Evolutionary conservation across 441 rosid genomes (phyloP).

Genomic region (Jatropha podagrica): DNA sequence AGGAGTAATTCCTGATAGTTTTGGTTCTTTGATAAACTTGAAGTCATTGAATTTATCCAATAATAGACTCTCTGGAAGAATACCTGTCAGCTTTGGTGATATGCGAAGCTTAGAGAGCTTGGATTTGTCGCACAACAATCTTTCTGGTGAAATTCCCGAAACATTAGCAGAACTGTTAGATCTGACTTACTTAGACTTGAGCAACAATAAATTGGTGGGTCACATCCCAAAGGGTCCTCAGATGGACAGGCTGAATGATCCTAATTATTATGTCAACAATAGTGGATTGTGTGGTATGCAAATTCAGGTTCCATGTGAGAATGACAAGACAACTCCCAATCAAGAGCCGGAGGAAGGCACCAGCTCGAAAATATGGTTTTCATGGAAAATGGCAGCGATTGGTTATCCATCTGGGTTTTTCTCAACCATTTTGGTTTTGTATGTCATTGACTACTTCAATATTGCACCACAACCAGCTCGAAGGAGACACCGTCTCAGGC

Average conservation of each 20-base stretch:
- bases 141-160: slow-evolving; percentile 34
- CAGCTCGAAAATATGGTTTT: slow-evolving; percentile 16
- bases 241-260: slow-evolving; percentile 36
- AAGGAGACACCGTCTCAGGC: neutral
- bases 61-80: slow-evolving; percentile 30
- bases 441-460: slow-evolving; percentile 16
- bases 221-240: slow-evolving; percentile 37
- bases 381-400: slow-evolving; percentile 25
- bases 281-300: slow-evolving; percentile 37
- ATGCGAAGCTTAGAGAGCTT: slow-evolving; percentile 31
- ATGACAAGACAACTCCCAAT: neutral
- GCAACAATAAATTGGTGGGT: slow-evolving; percentile 36
- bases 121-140: slow-evolving; percentile 37
- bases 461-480: neutral
- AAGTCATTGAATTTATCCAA: slow-evolving; percentile 38
- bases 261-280: slow-evolving; percentile 32
- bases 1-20: slow-evolving; percentile 36
- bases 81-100: slow-evolving; percentile 34
- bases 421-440: slow-evolving; percentile 16
- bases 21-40: slow-evolving; percentile 31
- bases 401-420: slow-evolving; percentile 32
- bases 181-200: slow-evolving; percentile 26
- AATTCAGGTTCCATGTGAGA: slow-evolving; percentile 32
- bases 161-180: slow-evolving; percentile 25
- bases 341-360: neutral